phyloP scores from a whole-genome alignment of 257 asterid species.

The Solanum ossicruentum region DNA sequence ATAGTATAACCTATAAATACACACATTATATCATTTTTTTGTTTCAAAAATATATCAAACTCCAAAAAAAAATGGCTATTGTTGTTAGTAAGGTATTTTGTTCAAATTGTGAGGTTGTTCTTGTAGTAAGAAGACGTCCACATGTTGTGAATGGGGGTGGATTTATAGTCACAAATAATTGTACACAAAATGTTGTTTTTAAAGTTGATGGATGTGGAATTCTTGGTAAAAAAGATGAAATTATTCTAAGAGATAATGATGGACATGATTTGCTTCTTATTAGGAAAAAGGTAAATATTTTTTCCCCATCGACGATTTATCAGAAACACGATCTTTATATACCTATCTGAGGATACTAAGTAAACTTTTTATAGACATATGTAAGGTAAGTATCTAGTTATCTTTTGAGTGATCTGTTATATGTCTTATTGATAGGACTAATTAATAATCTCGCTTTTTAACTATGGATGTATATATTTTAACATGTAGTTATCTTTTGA shows the following conservation, averaged over 20 bases:
- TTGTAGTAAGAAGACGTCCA: slow-evolving; percentile 62
- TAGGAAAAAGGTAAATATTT: slow-evolving; percentile 43
- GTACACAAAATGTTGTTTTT: slow-evolving; percentile 31
- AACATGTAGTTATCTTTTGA: neutral
- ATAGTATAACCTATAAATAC: neutral
- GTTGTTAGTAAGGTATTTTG: slow-evolving; percentile 70
- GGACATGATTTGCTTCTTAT: slow-evolving; percentile 54
- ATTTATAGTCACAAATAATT: slow-evolving; percentile 51
- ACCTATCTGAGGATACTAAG: neutral
- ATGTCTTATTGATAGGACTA: too few species aligned
- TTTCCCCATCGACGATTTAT: neutral
- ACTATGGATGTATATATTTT: too few species aligned
- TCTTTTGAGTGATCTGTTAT: too few species aligned
- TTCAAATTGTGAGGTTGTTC: slow-evolving; percentile 41
- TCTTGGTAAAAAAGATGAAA: slow-evolving; percentile 52
- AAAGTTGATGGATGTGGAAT: slow-evolving; percentile 76
- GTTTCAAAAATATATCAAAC: slow-evolving; percentile 5
- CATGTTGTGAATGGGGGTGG: slow-evolving; percentile 82
- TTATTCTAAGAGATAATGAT: slow-evolving; percentile 42
- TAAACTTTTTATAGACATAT: neutral
- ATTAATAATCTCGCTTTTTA: neutral
- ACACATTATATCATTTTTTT: neutral
- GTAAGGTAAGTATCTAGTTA: neutral
- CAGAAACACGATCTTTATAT: neutral
- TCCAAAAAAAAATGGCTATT: slow-evolving; percentile 16